phyloP scores from a whole-genome alignment of 2,329 filamentous ascomycete species.

The Fonsecaea nubica region DNA sequence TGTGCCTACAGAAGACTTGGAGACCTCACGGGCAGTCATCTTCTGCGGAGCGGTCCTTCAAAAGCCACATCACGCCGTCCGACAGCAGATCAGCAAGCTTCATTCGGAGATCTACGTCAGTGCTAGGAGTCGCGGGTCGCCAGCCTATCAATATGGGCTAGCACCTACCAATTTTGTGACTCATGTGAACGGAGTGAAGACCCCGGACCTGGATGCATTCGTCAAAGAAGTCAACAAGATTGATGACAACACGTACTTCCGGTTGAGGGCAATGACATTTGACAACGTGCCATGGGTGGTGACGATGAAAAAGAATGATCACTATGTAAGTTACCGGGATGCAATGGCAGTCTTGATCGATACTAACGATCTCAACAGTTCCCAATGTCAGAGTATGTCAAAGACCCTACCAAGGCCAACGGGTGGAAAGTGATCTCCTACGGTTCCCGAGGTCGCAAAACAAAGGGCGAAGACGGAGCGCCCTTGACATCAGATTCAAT shows the following conservation, averaged over 20 bases:
- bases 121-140: constrained; percentile 80
- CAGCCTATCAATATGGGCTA: constrained; percentile 86
- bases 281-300: constrained; percentile 99
- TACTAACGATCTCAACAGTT: constrained; percentile 52
- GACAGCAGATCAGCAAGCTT: constrained; percentile 95
- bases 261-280: constrained; percentile 95
- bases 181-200: constrained; percentile 87
- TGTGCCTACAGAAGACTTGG: constrained; percentile 84
- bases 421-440: constrained; percentile 67
- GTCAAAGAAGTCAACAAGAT: constrained; percentile 83
- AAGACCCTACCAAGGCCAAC: constrained; percentile 58
- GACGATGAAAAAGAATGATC: constrained; percentile 99
- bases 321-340: constrained; percentile 66
- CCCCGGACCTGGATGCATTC: constrained; percentile 81
- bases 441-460: constrained; percentile 51
- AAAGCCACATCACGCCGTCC: constrained; percentile 90
- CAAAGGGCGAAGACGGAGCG: constrained; percentile 46
- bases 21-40: constrained; percentile 88
- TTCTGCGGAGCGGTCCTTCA: constrained; percentile 97
- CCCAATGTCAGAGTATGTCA: constrained; percentile 70
- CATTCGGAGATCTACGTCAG: constrained; percentile 97
- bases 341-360: background rate
- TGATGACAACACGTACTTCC: constrained; percentile 97
- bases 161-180: constrained; percentile 98
- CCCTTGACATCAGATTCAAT: constrained; percentile 56